A percentile compares a stretch with the other conserved stretches of the same genome.
Conservation (phyloP, 345 rosid species). For the Euclidium syriacum region DNA sequence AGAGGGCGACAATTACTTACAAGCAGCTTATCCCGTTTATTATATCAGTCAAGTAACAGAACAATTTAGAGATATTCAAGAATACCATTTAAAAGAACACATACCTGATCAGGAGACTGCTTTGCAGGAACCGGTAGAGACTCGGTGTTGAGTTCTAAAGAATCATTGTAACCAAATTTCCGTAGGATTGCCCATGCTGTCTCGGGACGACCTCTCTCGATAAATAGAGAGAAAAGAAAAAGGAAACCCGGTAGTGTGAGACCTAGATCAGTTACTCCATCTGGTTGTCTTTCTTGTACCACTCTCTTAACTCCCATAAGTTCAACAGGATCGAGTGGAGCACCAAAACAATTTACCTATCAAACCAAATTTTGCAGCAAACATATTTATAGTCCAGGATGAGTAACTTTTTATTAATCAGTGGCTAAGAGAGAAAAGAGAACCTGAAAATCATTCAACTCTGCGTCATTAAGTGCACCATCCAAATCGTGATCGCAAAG, state of each 20-base stretch:
- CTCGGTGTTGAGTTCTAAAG: slow-evolving; percentile 59
- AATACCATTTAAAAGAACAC: background rate
- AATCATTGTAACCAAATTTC: slow-evolving; percentile 67
- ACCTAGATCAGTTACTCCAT: slow-evolving; percentile 75
- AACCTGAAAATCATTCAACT: slow-evolving; percentile 86
- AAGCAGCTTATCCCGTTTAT: slow-evolving; percentile 6
- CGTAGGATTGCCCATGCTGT: slow-evolving; percentile 82
- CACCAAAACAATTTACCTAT: slow-evolving; percentile 72
- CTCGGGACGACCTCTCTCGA: slow-evolving; percentile 77
- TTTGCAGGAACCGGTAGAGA: slow-evolving; percentile 52
- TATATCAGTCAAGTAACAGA: background rate
- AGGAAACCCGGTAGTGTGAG: slow-evolving; percentile 75
- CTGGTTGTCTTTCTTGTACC: slow-evolving; percentile 72
- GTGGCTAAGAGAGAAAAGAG: slow-evolving; percentile 9
- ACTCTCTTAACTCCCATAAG: slow-evolving; percentile 70
- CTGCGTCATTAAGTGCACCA: slow-evolving; percentile 71
- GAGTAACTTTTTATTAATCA: background rate
- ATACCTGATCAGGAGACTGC: slow-evolving; percentile 75
- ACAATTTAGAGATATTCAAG: background rate
- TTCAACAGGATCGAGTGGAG: slow-evolving; percentile 73
- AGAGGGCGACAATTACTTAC: background rate
- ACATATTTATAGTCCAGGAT: slow-evolving; percentile 3
- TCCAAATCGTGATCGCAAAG: slow-evolving; percentile 76
- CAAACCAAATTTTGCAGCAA: slow-evolving; percentile 18
- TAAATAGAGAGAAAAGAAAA: slow-evolving; percentile 70